Conservation (phyloP, 192 early-diverging fungal genomes). For the Spizellomyces punctatus region DNA sequence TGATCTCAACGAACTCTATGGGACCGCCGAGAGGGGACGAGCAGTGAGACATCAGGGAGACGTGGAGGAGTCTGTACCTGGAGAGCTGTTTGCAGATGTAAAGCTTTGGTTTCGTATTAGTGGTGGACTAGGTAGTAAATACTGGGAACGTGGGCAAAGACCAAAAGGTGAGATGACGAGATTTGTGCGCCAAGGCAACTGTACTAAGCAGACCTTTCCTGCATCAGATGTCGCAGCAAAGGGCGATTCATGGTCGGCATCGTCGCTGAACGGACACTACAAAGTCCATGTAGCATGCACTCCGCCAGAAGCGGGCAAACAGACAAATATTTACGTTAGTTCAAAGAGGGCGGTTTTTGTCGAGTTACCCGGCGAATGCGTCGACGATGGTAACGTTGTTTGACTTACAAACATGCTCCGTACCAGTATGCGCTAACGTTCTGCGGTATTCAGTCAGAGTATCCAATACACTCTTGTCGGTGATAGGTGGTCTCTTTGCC, state of each 20-base stretch:
- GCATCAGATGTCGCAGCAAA: neutral
- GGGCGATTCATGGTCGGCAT: neutral
- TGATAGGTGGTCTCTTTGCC: conserved; percentile 35
- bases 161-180: neutral
- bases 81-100: too few species aligned
- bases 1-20: neutral
- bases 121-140: neutral
- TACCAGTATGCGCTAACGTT: too few species aligned
- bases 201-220: neutral
- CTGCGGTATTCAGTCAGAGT: too few species aligned
- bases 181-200: neutral
- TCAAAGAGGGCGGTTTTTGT: conserved; percentile 5
- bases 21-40: neutral
- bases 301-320: neutral
- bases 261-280: conserved; percentile 36
- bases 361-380: neutral
- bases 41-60: neutral
- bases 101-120: neutral
- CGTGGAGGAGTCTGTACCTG: too few species aligned
- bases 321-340: conserved; percentile 6
- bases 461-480: too few species aligned
- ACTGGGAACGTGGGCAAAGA: neutral
- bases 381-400: too few species aligned
- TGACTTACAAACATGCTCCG: too few species aligned
- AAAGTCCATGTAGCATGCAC: conserved; percentile 14